Evolutionary conservation across 2,329 filamentous ascomycete species (phyloP), one percentile per base, ranked within the genome.

Genomic region (Calonectria ilicicola): DNA sequence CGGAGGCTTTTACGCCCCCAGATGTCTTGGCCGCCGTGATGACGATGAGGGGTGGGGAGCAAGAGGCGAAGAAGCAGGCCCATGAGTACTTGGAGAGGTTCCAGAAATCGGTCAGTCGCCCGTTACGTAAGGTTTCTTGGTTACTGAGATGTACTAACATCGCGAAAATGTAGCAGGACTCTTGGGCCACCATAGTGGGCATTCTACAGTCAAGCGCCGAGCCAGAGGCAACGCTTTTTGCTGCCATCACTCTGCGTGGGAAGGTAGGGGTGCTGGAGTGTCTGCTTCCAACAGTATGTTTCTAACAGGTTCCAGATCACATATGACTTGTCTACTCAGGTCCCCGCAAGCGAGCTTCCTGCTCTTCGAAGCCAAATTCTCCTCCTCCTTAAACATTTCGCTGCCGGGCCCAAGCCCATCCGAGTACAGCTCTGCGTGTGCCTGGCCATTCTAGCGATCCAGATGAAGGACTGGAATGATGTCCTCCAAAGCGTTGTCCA

Each of bases 401-500:
- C 94, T 69, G 88, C 93, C 32, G 96, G 96, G 8, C 95, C 95
- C 40, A 95, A 95, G 84, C 92, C 93, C 19, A 95, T 96, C 75
- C 90, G 97, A 81, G 94, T 97, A 77, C 96, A 98, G 86, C 90
- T 99, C 73, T 98, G 95, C 83, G 96, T 99, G 71, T 98, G 96
- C 85, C 88, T 99, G 82, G 96, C 96, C 21, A 96, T 96, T 82
- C 87, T 99, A 81, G 97, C 97, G 72, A 98, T 99, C 80, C 96
- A 98, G 86, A 97, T 98, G 95, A 93, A 92, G 80, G 91, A 93
- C 60, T 99, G 97, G 97, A 96, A 97, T 86, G 94, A 98, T 83
- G 97, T 98, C 66, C 87, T 99, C 74, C 89, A 91, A 58, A 93
- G 93, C 65, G 94, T 98, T 62, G 94, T 98, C 67, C 90, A 92